Evolutionary conservation across 2,329 filamentous ascomycete species (phyloP), one percentile per base, ranked within the genome.

Genomic region (Alternaria sp.): DNA sequence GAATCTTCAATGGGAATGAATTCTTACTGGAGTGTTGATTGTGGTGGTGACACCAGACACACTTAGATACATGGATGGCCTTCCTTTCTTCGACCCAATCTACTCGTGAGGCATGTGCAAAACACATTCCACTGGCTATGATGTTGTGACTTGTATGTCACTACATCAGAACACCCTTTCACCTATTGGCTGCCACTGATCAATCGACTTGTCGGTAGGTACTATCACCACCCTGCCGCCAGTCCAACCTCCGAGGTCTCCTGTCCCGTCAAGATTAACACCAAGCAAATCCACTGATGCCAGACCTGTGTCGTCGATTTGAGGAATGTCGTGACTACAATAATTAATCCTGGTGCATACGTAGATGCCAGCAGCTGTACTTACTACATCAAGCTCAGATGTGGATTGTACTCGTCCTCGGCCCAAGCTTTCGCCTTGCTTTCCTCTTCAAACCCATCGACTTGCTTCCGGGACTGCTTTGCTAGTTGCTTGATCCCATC

Each of bases 381-480:
- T 70, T 69, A 82, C 80, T 82, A 82, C 59, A 83, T 65, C 57
- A 83, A 64, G 63, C 79, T 81, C 49, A 79, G 65, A 74, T 83
- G 81, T 40, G 81, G 81, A 55, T 62, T 66, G 61, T 79, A 83
- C 32, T 57, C 54, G 28, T 75, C 65, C 8, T 75, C 67, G 5
- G 68, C 72, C 81, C 80, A 82, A 9, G 54, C 59, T 28, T 65
- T 59, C 1, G 73, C 75, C 28, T 65, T 69, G 2, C 50, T 64
- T n/a, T 69, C 64, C 6, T 76, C 72, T 10, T 61, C 68, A 17
- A 61, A 71, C 13, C 72, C 70, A 8, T 73, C 65, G 11, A 79
- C 77, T 12, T 69, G 58, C 17, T 59, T 62, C 36, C 80, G 72
- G 49, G 76, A 75, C 6, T 62, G 61, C 32, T 57, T 60, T 5